Evolutionary conservation across 1,139 yeast genomes (phyloP).

Genomic region (Yamadazyma diddensiae): DNA sequence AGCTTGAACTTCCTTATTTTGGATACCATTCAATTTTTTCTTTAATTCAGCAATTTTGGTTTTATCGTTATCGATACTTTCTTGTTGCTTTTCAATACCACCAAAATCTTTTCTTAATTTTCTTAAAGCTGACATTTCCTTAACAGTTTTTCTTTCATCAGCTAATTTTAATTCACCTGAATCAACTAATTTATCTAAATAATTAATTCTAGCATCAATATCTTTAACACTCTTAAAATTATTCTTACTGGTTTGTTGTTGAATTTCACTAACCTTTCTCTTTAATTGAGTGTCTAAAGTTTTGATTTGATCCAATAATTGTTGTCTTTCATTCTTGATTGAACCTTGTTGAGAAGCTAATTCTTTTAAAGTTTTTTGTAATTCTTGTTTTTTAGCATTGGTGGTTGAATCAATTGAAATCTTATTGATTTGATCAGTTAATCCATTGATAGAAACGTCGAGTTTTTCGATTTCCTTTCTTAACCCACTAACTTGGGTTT

Average conservation of each 20-base stretch:
- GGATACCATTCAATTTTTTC: conserved; percentile 58
- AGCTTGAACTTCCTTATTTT: conserved; percentile 61
- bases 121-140: conserved; percentile 82
- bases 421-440: conserved; percentile 43
- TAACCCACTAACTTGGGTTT: conserved; percentile 57
- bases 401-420: conserved; percentile 42
- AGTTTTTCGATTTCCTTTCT: conserved; percentile 69
- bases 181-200: conserved; percentile 73
- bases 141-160: conserved; percentile 82
- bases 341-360: conserved; percentile 66
- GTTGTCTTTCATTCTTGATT: conserved; percentile 66
- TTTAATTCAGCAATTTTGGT: conserved; percentile 74
- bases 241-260: conserved; percentile 66
- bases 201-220: conserved; percentile 68
- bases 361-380: conserved; percentile 63
- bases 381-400: conserved; percentile 57
- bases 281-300: conserved; percentile 68
- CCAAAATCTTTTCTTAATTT: conserved; percentile 80
- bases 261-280: conserved; percentile 75
- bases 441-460: conserved; percentile 47
- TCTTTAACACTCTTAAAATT: conserved; percentile 72
- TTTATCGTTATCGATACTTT: conserved; percentile 77
- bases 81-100: conserved; percentile 71
- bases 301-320: conserved; percentile 70
- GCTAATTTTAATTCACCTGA: conserved; percentile 83